Conservation (phyloP, 176 grass and related monocot species). For the Raddia guianensis region DNA sequence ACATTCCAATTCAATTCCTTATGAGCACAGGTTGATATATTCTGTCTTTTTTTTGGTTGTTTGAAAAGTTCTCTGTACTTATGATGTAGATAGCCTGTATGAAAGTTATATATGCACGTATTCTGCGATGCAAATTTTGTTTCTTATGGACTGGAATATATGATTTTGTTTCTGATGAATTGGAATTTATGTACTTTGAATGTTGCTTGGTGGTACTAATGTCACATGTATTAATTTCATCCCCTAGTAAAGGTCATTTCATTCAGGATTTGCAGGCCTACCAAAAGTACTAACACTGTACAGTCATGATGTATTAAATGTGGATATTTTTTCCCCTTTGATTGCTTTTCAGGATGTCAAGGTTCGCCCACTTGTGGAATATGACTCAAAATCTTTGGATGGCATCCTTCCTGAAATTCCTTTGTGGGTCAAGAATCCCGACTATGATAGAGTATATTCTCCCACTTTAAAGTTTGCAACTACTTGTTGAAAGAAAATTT, state of each 20-base stretch:
- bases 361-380: conserved; percentile 64
- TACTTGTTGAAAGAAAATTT: not conserved
- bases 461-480: not conserved
- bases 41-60: conserved; percentile 10
- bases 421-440: conserved; percentile 92
- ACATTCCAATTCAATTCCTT: conserved; percentile 12
- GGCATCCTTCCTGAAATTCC: conserved; percentile 92
- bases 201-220: not conserved
- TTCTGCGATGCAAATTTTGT: not conserved
- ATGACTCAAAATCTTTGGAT: conserved; percentile 84
- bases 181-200: not conserved
- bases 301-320: not conserved
- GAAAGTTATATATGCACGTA: not conserved
- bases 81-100: not conserved
- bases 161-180: conserved; percentile 20
- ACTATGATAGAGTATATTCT: conserved; percentile 85
- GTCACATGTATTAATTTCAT: not conserved
- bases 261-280: not conserved
- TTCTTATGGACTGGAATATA: conserved; percentile 14
- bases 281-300: not conserved
- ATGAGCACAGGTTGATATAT: not conserved
- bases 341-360: conserved; percentile 59
- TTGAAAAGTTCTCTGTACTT: not conserved
- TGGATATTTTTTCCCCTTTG: not conserved
- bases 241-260: conserved; percentile 1